Base-by-base conservation (phyloP, 345 rosid species). In the Gossypioides kirkii region DNA sequence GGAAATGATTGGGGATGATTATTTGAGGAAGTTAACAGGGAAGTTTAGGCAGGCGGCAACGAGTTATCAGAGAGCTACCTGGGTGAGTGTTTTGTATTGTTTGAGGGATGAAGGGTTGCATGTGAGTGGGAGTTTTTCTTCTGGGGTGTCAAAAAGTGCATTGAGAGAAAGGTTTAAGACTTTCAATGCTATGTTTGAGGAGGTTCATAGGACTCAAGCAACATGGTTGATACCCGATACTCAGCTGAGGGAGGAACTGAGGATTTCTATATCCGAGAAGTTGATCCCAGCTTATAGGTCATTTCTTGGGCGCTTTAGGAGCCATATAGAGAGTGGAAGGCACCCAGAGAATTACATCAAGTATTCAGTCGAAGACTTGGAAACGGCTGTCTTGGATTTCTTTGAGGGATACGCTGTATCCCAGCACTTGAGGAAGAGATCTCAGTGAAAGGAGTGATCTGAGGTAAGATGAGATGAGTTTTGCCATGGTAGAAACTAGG, bases 331-430 rank as follows among this genome's bases (percentile, higher is more conserved):
- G 85, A 90, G 92, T 70, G 97, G 92, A 71, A 94, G 66, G 84
- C 98, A 94, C 79, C 97, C 98, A 0, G 98, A 94, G 85, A 90
- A 90, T 78, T 94, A 90, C 82, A 83, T 94, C 75, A 94, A 91
- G 83, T 94, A 89, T 64, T 82, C 97, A 0, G 93, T 86, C 3
- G 97, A 92, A 84, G 97, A 94, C 82, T 81, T 94, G 70, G 98
- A 94, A 84, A 82, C 69, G 22, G 90, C 88, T 38, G 87, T 92
- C 74, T 83, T 91, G 82, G 98, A 94, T 90, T 90, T 94, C 88
- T 94, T 94, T 17, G 98, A 94, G 81, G 98, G 98, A 43, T 86
- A 69, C 78, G 74, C 89, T 32, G 90, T 86, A 32, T 84, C 97
- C 61, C 96, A 86, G 80, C 90, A 87, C 79, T 77, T 85, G 79